Evolutionary conservation across 1,139 yeast genomes (phyloP).

Genomic region (Pneumocystis sp.): DNA sequence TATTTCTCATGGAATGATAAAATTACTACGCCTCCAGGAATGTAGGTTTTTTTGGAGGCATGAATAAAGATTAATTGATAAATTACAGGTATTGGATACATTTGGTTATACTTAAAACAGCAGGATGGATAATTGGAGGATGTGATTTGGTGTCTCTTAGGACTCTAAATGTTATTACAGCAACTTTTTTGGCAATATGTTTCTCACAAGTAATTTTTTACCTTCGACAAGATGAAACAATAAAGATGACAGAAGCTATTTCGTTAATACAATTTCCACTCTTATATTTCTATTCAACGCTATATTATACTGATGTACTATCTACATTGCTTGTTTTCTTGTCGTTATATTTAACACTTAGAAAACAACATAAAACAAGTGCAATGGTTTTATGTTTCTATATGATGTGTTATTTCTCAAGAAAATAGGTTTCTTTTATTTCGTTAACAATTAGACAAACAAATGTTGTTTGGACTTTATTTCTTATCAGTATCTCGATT

Average conservation of each 20-base stretch:
- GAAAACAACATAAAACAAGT: constrained; percentile 2
- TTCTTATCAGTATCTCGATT: constrained; percentile 38
- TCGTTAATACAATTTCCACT: constrained; percentile 48
- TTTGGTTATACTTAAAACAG: not conserved
- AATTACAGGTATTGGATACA: not conserved
- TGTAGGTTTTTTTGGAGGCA: constrained; percentile 30
- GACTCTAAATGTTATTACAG: constrained; percentile 21
- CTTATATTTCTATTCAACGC: constrained; percentile 51
- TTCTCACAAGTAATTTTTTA: constrained; percentile 15
- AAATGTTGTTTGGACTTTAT: constrained; percentile 71
- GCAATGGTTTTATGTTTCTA: constrained; percentile 2
- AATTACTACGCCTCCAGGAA: constrained; percentile 94
- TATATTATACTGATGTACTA: constrained; percentile 92
- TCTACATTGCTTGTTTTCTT: constrained; percentile 53
- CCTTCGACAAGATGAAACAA: constrained; percentile 30
- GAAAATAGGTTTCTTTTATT: constrained; percentile 5
- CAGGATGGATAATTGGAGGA: not conserved
- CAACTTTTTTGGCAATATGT: constrained; percentile 16
- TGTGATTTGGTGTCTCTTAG: constrained; percentile 2
- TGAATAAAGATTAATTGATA: not conserved
- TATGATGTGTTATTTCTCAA: not conserved
- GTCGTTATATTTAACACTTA: constrained; percentile 27
- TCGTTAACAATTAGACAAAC: constrained; percentile 70
- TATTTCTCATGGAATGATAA: constrained; percentile 68
- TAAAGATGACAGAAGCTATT: not conserved